A percentile compares a stretch with the other conserved stretches of the same genome.
Evolutionary conservation across 306 rosid species (phyloP).

Genomic region (Acacia crassicarpa): DNA sequence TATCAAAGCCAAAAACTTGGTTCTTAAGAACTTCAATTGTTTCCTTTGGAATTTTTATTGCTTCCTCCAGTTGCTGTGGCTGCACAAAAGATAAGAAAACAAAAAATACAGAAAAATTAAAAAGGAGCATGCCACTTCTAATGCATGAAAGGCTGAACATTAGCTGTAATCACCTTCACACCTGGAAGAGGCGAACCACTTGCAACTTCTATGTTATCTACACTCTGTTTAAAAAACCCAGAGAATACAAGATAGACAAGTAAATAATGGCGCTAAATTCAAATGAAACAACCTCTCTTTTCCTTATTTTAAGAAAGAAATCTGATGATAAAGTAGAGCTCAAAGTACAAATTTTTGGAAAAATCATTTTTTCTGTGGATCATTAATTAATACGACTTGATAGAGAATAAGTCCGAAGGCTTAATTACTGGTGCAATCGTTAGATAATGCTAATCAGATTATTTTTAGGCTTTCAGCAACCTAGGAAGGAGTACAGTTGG

Average conservation of each 20-base stretch:
- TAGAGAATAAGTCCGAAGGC: neutral
- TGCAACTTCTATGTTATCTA: slow-evolving; percentile 66
- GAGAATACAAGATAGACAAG: slow-evolving; percentile 28
- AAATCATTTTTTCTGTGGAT: neutral
- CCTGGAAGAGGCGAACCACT: slow-evolving; percentile 99
- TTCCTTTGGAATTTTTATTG: slow-evolving; percentile 77
- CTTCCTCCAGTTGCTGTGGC: slow-evolving; percentile 81
- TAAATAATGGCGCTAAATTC: slow-evolving; percentile 4
- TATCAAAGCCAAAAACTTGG: slow-evolving; percentile 95
- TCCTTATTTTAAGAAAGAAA: neutral
- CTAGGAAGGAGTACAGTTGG: neutral
- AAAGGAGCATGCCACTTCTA: slow-evolving; percentile 27
- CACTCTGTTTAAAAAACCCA: slow-evolving; percentile 56
- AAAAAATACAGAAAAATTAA: slow-evolving; percentile 28
- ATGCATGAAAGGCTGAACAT: slow-evolving; percentile 28
- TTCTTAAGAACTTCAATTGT: slow-evolving; percentile 73
- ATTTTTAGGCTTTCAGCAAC: slow-evolving; percentile 10
- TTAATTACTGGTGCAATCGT: slow-evolving; percentile 16
- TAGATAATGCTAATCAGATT: neutral
- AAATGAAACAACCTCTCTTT: slow-evolving; percentile 19
- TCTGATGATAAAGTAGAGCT: neutral
- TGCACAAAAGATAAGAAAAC: slow-evolving; percentile 41
- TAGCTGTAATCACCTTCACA: slow-evolving; percentile 79
- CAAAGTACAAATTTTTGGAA: neutral
- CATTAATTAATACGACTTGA: neutral